These are phyloP conservation scores for Pilatotrama ljubarskyi DNA, from an alignment of 768 basidiomycete species.

Conservation along the genomic window DNA sequence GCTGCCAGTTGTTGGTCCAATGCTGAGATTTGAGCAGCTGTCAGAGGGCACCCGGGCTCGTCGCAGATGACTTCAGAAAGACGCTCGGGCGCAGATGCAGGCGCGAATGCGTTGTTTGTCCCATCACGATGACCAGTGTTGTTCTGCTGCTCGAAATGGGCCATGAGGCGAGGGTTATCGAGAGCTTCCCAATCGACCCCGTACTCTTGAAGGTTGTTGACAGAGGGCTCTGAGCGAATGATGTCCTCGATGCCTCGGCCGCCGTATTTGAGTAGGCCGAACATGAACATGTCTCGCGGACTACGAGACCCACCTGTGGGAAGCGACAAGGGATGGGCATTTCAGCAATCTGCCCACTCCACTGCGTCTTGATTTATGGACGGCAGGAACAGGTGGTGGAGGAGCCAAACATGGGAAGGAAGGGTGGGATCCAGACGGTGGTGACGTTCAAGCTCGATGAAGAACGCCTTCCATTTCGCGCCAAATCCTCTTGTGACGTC, in stretches of 20 bases:
- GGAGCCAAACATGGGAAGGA: constrained; percentile 27
- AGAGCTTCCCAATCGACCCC: constrained; percentile 28
- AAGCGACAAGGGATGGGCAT: constrained; percentile 28
- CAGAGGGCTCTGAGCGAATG: not conserved
- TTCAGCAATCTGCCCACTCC: not conserved
- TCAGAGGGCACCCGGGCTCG: constrained; percentile 19
- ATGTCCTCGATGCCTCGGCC: constrained; percentile 26
- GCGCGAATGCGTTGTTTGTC: constrained; percentile 1
- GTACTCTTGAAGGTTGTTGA: constrained; percentile 6
- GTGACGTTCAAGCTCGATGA: constrained; percentile 25
- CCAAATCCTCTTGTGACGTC: constrained; percentile 33
- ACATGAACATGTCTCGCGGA: constrained; percentile 34
- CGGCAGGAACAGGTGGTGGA: constrained; percentile 25
- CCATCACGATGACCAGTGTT: not conserved
- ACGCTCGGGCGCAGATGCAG: not conserved
- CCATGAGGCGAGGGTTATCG: constrained; percentile 16
- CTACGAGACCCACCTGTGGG: constrained; percentile 13
- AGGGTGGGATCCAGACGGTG: constrained; percentile 25
- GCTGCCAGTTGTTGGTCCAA: not conserved
- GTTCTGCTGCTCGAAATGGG: constrained; percentile 16
- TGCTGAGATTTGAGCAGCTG: constrained; percentile 1
- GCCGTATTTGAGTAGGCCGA: constrained; percentile 36
- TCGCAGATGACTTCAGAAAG: constrained; percentile 20
- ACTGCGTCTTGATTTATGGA: constrained; percentile 15
- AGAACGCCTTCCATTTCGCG: constrained; percentile 29